These are phyloP conservation scores for Vaccinium vitisidaea DNA, from an alignment of 148 eudicot species.

Conservation along the genomic window DNA sequence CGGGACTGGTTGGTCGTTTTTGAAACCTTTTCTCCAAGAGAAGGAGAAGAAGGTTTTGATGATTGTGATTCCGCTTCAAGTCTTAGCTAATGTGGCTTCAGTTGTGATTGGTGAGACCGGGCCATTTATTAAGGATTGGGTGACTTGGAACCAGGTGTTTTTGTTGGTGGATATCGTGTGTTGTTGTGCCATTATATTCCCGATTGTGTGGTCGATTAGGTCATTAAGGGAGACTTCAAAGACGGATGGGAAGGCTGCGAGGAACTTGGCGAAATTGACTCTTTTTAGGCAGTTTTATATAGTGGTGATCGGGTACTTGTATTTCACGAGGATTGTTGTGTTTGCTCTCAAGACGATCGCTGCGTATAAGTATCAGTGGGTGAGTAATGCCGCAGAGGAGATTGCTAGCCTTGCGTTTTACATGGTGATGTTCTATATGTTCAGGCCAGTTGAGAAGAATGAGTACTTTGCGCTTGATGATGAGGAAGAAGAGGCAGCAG, in stretches of 20 bases:
- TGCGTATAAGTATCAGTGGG: slow-evolving; percentile 94
- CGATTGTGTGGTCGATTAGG: slow-evolving; percentile 91
- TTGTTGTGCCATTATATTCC: slow-evolving; percentile 86
- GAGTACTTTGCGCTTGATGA: slow-evolving; percentile 88
- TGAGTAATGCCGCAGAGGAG: slow-evolving; percentile 90
- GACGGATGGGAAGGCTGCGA: slow-evolving; percentile 97
- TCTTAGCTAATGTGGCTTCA: slow-evolving; percentile 83
- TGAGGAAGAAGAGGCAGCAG: slow-evolving; percentile 93
- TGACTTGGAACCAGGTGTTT: slow-evolving; percentile 94
- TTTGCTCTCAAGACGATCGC: slow-evolving; percentile 83
- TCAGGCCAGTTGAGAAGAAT: slow-evolving; percentile 93
- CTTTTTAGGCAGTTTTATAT: slow-evolving; percentile 91
- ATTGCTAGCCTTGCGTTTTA: slow-evolving; percentile 85
- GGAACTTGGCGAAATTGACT: slow-evolving; percentile 80
- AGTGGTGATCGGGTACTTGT: slow-evolving; percentile 94
- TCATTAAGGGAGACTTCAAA: slow-evolving; percentile 91
- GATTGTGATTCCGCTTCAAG: slow-evolving; percentile 94
- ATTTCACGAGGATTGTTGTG: slow-evolving; percentile 91
- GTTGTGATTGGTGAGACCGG: slow-evolving; percentile 94
- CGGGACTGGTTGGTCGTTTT: slow-evolving; percentile 94
- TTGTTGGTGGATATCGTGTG: slow-evolving; percentile 89
- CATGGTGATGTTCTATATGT: slow-evolving; percentile 86
- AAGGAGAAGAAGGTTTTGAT: slow-evolving; percentile 95
- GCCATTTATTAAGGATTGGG: slow-evolving; percentile 97
- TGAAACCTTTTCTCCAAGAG: slow-evolving; percentile 95